phyloP scores from a whole-genome alignment of 352 stramenopile genomes.

The Phytophthora ramorum region DNA sequence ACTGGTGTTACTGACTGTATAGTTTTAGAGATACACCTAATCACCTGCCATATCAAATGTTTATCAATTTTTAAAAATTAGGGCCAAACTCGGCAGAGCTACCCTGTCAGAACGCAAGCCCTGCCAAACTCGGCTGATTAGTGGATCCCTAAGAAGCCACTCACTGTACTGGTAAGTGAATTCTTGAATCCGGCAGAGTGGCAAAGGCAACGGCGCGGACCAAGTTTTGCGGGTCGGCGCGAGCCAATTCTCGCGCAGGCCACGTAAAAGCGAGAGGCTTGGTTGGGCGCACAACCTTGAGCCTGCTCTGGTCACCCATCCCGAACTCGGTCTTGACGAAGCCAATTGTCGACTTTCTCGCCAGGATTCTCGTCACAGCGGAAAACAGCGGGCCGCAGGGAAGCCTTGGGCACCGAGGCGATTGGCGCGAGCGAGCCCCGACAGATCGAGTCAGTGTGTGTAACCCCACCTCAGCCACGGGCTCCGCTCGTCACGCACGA shows the following conservation, averaged over 20 bases:
- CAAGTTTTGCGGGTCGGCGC: no score
- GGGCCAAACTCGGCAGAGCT: no score
- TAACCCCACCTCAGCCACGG: slow-evolving; percentile 20
- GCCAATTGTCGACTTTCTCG: slow-evolving; percentile 30
- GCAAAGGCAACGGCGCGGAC: no score
- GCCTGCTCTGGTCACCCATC: slow-evolving; percentile 28
- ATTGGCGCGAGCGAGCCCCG: slow-evolving; percentile 11
- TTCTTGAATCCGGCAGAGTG: no score
- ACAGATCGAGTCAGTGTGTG: slow-evolving; percentile 33
- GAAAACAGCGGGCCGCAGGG: slow-evolving; percentile 32
- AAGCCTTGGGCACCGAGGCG: slow-evolving; percentile 8
- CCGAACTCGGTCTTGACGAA: slow-evolving; percentile 26
- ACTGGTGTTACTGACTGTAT: background rate
- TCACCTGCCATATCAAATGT: no score
- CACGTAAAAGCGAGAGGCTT: slow-evolving; percentile 28
- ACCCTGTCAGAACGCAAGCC: no score
- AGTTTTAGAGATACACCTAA: no score
- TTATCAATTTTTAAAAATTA: no score
- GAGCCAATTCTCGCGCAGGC: slow-evolving; percentile 25
- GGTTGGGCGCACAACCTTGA: slow-evolving; percentile 16
- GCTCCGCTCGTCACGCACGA: background rate
- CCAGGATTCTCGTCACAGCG: slow-evolving; percentile 5
- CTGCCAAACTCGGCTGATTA: no score
- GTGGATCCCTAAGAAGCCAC: no score
- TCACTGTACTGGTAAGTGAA: no score